A percentile compares a stretch with the other conserved stretches of the same genome.
Evolutionary conservation across 2,329 filamentous ascomycete genomes (phyloP).

Genomic region (Metarhizium anisopliae): DNA sequence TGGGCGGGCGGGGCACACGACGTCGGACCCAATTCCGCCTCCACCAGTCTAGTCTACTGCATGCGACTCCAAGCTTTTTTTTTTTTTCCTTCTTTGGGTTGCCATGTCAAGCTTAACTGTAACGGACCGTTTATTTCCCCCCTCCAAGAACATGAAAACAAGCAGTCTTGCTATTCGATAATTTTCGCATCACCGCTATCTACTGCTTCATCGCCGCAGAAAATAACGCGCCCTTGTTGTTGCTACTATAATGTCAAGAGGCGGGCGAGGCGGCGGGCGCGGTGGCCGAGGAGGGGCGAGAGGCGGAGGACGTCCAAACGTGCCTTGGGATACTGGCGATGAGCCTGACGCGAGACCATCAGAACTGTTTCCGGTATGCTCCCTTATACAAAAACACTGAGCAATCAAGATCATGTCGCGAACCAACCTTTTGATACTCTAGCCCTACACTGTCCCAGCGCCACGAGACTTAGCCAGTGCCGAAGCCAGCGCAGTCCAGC

Average conservation of each 20-base stretch:
- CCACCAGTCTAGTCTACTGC: constrained; percentile 1
- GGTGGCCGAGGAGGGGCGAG: constrained; percentile 40
- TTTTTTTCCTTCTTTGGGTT: background rate
- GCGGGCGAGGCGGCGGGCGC: constrained; percentile 43
- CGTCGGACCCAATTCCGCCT: constrained; percentile 1
- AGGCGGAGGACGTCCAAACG: constrained; percentile 34
- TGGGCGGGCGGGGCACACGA: background rate
- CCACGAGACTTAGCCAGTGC: constrained; percentile 32
- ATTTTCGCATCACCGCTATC: background rate
- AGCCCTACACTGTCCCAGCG: constrained; percentile 42
- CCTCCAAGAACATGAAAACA: background rate
- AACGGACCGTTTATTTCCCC: no score
- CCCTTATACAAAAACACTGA: background rate
- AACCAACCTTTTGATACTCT: background rate
- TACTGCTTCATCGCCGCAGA: background rate
- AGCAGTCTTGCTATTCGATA: background rate
- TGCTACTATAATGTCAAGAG: constrained; percentile 36
- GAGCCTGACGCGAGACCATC: constrained; percentile 48
- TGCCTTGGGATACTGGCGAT: constrained; percentile 44
- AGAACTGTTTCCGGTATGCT: constrained; percentile 48
- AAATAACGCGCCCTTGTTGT: background rate
- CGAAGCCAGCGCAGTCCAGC: constrained; percentile 39
- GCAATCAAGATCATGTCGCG: background rate
- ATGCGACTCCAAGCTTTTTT: background rate
- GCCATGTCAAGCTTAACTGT: background rate